Conservation (phyloP, 1,284 basidiomycete species). For the Leccinum fallax region DNA sequence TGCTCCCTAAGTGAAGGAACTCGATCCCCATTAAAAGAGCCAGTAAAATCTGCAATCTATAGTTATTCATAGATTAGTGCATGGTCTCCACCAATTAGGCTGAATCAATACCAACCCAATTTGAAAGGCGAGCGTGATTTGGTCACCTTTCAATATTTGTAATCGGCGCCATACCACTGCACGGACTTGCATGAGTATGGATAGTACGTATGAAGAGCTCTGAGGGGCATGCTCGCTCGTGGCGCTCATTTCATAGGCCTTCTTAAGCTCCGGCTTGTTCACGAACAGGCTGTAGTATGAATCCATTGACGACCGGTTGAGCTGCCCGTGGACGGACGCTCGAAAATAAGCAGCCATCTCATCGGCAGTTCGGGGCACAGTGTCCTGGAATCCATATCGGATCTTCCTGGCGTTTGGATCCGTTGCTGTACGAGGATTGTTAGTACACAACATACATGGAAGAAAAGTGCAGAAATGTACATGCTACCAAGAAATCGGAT, state of each 20-base stretch:
- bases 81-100: neutral
- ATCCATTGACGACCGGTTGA: slow-evolving; percentile 35
- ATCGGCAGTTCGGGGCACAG: slow-evolving; percentile 43
- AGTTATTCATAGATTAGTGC: neutral
- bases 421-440: slow-evolving; percentile 54
- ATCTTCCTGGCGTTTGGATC: slow-evolving; percentile 59
- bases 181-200: slow-evolving; percentile 59
- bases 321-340: slow-evolving; percentile 21
- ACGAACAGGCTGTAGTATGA: slow-evolving; percentile 37
- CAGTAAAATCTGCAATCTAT: slow-evolving; percentile 42
- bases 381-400: slow-evolving; percentile 48
- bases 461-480: slow-evolving; percentile 2
- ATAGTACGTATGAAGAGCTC: slow-evolving; percentile 55
- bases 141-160: slow-evolving; percentile 66
- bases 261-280: slow-evolving; percentile 41
- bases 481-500: slow-evolving; percentile 59
- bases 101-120: slow-evolving; percentile 31
- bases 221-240: slow-evolving; percentile 49
- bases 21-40: slow-evolving; percentile 74
- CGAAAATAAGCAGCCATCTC: slow-evolving; percentile 62
- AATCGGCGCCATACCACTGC: slow-evolving; percentile 63
- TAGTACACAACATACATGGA: slow-evolving; percentile 34
- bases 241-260: slow-evolving; percentile 51
- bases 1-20: slow-evolving; percentile 62
- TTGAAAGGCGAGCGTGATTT: slow-evolving; percentile 50